Evolutionary conservation across 345 rosid species (phyloP), one percentile per base, ranked within the genome.

Genomic region (Gossypium arboreum): DNA sequence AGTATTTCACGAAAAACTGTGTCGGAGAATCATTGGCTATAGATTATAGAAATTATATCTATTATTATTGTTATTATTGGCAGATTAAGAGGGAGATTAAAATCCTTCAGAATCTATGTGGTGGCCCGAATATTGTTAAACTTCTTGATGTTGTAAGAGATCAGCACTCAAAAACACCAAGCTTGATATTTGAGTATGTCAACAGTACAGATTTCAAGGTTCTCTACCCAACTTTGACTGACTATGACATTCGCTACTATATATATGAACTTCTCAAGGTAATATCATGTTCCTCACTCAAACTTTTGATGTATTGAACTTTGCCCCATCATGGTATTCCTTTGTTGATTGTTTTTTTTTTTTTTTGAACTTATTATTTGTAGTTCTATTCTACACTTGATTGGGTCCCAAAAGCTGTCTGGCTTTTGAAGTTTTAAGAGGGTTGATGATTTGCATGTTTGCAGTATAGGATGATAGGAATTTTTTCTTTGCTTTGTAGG

Each of bases 251-350:
- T 71, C 91, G 97, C 52, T 91, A 91, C 84, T 91, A 89, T 81
- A 89, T 89, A 60, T 91, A 89, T 43, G 97, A 91, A 86, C 92
- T 91, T 74, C 87, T 91, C 73, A 91, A 91, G 96, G 96, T 91
- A 84, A 18, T 7, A 22, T 69, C 1, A 25, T 13, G 72, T 9
- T 8, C 50, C 72, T 17, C 51, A 43, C 41, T 18, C 54, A 7
- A 72, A 13, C 34, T 72, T 18, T 44, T 24, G 2, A 47, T 47
- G 1, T 24, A 68, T 68, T 22, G 56, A 68, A 22, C 39, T 24
- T 17, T 51, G 73, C 58, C 8, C 10, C 57, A 12, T 39, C 22
- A 24, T 48, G 22, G 12, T 15, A 24, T 51, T 50, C 18, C 2
- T 66, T 44, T 52, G 59, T 24, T 50, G 75, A 12, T 56, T 41